Evolutionary conservation across 352 stramenopile genomes (phyloP).

Genomic region (Phytophthora multivora): DNA sequence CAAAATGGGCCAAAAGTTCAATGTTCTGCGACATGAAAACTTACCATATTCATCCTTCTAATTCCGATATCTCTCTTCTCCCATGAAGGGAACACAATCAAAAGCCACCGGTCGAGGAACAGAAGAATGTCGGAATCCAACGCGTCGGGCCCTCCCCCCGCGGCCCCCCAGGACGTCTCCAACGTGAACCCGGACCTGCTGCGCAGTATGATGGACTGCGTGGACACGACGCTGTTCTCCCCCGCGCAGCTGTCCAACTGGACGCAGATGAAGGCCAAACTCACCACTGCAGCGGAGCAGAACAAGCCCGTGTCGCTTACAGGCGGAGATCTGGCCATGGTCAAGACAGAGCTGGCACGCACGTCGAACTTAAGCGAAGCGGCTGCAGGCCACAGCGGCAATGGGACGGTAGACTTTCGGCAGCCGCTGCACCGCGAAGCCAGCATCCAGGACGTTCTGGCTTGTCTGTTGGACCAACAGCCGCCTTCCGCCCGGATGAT

Average conservation of each 20-base stretch:
- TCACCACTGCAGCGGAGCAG: conserved; percentile 56
- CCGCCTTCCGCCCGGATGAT: conserved; percentile 51
- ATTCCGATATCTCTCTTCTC: conserved; percentile 1
- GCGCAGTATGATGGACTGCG: conserved; percentile 87
- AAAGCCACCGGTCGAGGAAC: conserved; percentile 18
- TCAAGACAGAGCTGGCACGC: conserved; percentile 46
- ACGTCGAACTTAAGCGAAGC: conserved; percentile 27
- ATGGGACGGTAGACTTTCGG: conserved; percentile 42
- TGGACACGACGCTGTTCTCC: conserved; percentile 84
- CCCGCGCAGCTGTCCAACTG: conserved; percentile 73
- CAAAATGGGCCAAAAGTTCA: not conserved
- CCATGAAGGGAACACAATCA: conserved; percentile 23
- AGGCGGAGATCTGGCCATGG: conserved; percentile 40
- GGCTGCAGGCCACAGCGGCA: not conserved
- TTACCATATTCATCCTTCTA: not conserved
- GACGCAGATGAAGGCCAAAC: conserved; percentile 77
- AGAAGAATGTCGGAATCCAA: conserved; percentile 25
- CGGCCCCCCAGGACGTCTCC: conserved; percentile 15
- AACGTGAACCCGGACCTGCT: conserved; percentile 77
- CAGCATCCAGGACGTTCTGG: conserved; percentile 80
- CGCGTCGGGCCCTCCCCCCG: not conserved
- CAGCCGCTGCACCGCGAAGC: conserved; percentile 70
- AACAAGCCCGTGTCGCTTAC: conserved; percentile 40
- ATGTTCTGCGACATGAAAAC: conserved; percentile 13
- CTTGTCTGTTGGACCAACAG: conserved; percentile 77